Percentiles rank a stretch among this genome's conserved stretches.
Evolutionary conservation across 306 rosid species (phyloP).

Genomic region (Castanea crenata): DNA sequence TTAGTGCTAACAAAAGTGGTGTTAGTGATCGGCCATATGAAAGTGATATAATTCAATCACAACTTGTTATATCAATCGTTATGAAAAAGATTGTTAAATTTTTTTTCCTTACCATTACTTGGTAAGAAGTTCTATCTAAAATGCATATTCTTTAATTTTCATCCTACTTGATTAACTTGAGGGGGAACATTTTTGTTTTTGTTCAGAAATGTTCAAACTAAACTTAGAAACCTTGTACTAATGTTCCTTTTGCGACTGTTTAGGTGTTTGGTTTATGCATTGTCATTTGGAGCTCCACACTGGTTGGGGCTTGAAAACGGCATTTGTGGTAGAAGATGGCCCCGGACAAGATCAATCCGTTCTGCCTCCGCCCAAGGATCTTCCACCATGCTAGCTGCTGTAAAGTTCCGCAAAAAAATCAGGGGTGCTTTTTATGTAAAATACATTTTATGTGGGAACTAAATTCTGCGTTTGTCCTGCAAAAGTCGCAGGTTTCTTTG

Average conservation of each 20-base stretch:
- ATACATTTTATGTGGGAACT: background rate
- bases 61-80: no score
- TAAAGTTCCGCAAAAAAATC: background rate
- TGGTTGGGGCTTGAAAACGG: slow-evolving; percentile 84
- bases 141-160: background rate
- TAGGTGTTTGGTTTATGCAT: slow-evolving; percentile 89
- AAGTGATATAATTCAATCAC: no score
- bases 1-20: no score
- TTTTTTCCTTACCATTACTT: no score
- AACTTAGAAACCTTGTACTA: background rate
- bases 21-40: no score
- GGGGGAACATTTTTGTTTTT: background rate
- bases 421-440: background rate
- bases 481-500: slow-evolving; percentile 37
- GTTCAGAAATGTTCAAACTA: background rate
- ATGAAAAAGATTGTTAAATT: no score
- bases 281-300: slow-evolving; percentile 83
- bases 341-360: slow-evolving; percentile 51
- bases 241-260: background rate
- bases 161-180: background rate
- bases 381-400: slow-evolving; percentile 55
- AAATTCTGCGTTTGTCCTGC: slow-evolving; percentile 33
- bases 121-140: no score
- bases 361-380: slow-evolving; percentile 74
- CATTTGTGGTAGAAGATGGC: slow-evolving; percentile 76